Percentiles rank a stretch among this genome's conserved stretches.
phyloP scores from a whole-genome alignment of 2,329 filamentous ascomycete genomes.

The Domatiomyces catenatus region DNA sequence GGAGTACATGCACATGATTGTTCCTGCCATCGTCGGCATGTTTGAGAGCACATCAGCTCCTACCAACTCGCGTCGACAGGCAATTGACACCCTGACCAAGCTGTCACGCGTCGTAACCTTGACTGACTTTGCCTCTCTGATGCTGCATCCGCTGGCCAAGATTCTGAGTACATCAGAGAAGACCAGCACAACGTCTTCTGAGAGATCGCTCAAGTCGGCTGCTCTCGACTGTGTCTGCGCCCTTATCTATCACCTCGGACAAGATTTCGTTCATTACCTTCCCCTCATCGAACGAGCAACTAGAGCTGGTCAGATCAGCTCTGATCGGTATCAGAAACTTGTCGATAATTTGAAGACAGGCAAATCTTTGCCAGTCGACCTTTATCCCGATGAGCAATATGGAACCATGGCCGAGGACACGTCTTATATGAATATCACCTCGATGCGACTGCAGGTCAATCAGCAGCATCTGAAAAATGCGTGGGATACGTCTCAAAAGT shows the following conservation, averaged over 20 bases:
- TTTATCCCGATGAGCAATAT: slow-evolving; percentile 74
- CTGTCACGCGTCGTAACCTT: slow-evolving; percentile 93
- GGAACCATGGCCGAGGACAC: slow-evolving; percentile 59
- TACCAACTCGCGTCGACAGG: slow-evolving; percentile 61
- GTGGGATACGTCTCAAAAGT: slow-evolving; percentile 94
- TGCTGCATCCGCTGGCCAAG: slow-evolving; percentile 82
- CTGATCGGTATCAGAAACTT: slow-evolving; percentile 82
- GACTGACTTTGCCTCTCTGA: slow-evolving; percentile 89
- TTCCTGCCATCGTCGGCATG: slow-evolving; percentile 83
- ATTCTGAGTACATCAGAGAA: slow-evolving; percentile 30
- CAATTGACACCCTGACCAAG: slow-evolving; percentile 88
- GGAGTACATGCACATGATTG: slow-evolving; percentile 98
- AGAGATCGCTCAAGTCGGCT: slow-evolving; percentile 58
- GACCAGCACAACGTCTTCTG: slow-evolving; percentile 46
- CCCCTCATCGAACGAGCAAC: slow-evolving; percentile 82
- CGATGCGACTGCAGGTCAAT: slow-evolving; percentile 87
- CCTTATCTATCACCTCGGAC: slow-evolving; percentile 86
- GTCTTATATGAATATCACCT: slow-evolving; percentile 28
- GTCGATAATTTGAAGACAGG: slow-evolving; percentile 88
- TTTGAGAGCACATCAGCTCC: slow-evolving; percentile 83
- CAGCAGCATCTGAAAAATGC: slow-evolving; percentile 92
- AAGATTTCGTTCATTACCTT: slow-evolving; percentile 89
- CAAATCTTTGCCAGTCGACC: slow-evolving; percentile 83
- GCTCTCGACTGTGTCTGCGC: slow-evolving; percentile 90
- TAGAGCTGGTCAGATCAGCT: slow-evolving; percentile 62